Conservation (phyloP, 371 early-diverging fungal species). For the Rhizopus sp. region DNA sequence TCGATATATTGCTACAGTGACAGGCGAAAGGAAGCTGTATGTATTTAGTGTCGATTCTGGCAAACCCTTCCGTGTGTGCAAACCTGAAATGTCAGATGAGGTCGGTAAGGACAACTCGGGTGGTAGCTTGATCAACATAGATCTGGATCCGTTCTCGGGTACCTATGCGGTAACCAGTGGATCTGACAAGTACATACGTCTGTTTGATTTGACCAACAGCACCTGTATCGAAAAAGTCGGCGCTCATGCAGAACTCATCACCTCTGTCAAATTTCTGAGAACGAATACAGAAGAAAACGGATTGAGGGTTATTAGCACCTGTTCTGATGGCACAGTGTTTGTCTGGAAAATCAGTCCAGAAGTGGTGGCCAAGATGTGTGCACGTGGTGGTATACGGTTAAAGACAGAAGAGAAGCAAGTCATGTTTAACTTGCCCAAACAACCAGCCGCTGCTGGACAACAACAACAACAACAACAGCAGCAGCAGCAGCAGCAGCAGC, state of each 20-base stretch:
- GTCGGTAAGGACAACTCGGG: constrained; percentile 57
- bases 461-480: not conserved
- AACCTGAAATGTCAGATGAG: constrained; percentile 62
- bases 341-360: constrained; percentile 70
- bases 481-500: constrained; percentile 10
- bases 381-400: constrained; percentile 28
- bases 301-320: constrained; percentile 68
- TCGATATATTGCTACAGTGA: constrained; percentile 63
- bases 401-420: constrained; percentile 8
- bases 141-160: constrained; percentile 73
- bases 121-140: constrained; percentile 64
- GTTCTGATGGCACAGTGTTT: constrained; percentile 80
- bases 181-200: constrained; percentile 73
- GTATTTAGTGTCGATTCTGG: constrained; percentile 68
- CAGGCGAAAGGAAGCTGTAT: constrained; percentile 72
- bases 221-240: constrained; percentile 62
- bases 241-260: constrained; percentile 82
- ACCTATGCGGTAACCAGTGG: constrained; percentile 72
- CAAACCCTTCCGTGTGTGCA: constrained; percentile 63
- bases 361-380: constrained; percentile 54
- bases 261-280: constrained; percentile 65
- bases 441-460: too few species aligned
- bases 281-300: constrained; percentile 41
- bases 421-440: too few species aligned
- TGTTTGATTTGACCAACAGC: constrained; percentile 74